These are phyloP conservation scores for Saururus chinensis DNA, from an alignment of 164 flowering plant species.

Conservation along the genomic window DNA sequence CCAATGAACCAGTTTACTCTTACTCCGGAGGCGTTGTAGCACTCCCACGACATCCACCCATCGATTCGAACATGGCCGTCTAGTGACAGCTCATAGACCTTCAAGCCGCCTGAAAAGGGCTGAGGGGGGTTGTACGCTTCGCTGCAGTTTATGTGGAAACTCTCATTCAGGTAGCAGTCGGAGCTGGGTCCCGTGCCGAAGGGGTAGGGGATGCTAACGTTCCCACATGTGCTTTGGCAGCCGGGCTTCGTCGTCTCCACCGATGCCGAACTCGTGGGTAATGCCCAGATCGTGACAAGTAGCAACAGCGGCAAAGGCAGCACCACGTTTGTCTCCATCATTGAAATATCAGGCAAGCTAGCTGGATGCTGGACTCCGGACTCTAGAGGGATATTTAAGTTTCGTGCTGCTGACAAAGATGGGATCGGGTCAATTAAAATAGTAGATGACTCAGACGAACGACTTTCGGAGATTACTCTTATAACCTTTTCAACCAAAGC, in stretches of 20 bases:
- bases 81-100: neutral
- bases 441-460: too few species aligned
- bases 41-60: neutral
- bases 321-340: too few species aligned
- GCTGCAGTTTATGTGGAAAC: neutral
- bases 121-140: neutral
- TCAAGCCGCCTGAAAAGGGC: neutral
- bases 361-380: too few species aligned
- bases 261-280: neutral
- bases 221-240: constrained; percentile 1
- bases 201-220: neutral
- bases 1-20: neutral
- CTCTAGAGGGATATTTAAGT: too few species aligned
- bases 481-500: too few species aligned
- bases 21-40: neutral
- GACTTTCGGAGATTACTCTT: too few species aligned
- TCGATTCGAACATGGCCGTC: neutral
- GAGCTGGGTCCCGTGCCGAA: neutral
- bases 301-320: too few species aligned
- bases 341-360: too few species aligned
- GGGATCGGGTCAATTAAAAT: neutral
- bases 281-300: too few species aligned
- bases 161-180: neutral
- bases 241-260: neutral
- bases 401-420: too few species aligned